phyloP scores from a whole-genome alignment of 2,329 filamentous ascomycete species.

The Diplodia scrobiculata region DNA sequence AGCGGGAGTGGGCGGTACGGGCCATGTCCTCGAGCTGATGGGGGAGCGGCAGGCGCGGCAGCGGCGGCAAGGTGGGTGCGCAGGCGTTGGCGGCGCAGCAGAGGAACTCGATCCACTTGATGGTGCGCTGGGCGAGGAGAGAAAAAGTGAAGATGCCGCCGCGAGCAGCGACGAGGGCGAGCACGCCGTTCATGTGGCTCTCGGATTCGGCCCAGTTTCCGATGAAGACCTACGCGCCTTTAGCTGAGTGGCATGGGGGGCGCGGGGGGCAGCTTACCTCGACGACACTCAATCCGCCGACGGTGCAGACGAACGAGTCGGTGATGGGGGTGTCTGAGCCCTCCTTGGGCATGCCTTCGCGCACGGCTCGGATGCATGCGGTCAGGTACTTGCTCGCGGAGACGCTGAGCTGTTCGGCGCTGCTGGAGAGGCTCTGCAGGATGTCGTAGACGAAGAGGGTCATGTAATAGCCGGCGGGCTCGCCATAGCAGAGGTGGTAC shows the following conservation, averaged over 20 bases:
- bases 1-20: background rate
- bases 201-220: background rate
- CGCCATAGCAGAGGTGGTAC: background rate
- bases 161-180: conserved; percentile 1
- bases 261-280: background rate
- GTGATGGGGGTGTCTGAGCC: background rate
- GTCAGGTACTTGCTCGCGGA: background rate
- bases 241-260: background rate
- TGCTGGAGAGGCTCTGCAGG: background rate
- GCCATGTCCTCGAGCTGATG: background rate
- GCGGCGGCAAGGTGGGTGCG: background rate
- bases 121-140: background rate
- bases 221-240: background rate
- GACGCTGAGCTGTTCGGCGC: background rate
- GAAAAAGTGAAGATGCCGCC: conserved; percentile 1
- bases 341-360: conserved; percentile 1
- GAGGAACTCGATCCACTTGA: conserved; percentile 6
- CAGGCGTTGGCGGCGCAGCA: background rate
- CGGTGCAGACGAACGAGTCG: background rate
- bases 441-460: background rate
- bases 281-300: background rate
- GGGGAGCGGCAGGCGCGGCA: background rate
- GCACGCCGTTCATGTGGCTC: background rate
- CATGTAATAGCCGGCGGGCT: background rate
- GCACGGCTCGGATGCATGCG: background rate